Base-by-base conservation (phyloP, 441 rosid genomes). In the Pelargonium myrrhifolium region DNA sequence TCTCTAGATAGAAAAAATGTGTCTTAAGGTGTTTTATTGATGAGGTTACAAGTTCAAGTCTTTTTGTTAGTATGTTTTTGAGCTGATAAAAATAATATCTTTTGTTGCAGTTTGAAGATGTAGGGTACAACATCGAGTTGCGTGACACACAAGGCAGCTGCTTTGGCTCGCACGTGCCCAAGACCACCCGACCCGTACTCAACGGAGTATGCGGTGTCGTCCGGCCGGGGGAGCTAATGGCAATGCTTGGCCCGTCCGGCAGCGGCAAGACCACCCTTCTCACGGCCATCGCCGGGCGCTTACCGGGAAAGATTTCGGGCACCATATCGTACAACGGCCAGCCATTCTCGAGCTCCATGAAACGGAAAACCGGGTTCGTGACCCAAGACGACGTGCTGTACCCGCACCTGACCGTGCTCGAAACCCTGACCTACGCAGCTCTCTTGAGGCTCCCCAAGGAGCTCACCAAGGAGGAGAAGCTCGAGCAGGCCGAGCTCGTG, bases 231-330 rank as follows among this genome's bases (percentile, higher is more conserved):
- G 85, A 81, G 65, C 64, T 79, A 71, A 56, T 79, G 2, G 82
- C 76, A 14, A 75, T 79, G 73, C 68, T 81, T 9, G 78, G 85
- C 31, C 85, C 85, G 10, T 81, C 85, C 0, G 79, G 81, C 26
- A 74, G 81, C 9, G 85, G 85, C 65, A 81, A 79, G 70, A 78
- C 81, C 15, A 81, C 77, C 31, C 65, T 81, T 18, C 67, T 65
- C n/a, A 74, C 80, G 0, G 77, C 82, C 28, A 12, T 78, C 7
- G 84, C 75, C 2, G 79, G 80, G 51, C 70, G 74, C 14, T 64
- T 72, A 0, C 12, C 67, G 3, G 75, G 79, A 10, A 28, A 21
- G 8, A 65, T 77, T 12, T 45, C 22, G 2, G 82, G 82, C 31
- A 40, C 24, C 56, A 70, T 74, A 51, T 65, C 76, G 31, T 76